Evolutionary conservation across 2,329 filamentous ascomycete species (phyloP), one percentile per base, ranked within the genome.

Genomic region (Fusarium oxysporum): DNA sequence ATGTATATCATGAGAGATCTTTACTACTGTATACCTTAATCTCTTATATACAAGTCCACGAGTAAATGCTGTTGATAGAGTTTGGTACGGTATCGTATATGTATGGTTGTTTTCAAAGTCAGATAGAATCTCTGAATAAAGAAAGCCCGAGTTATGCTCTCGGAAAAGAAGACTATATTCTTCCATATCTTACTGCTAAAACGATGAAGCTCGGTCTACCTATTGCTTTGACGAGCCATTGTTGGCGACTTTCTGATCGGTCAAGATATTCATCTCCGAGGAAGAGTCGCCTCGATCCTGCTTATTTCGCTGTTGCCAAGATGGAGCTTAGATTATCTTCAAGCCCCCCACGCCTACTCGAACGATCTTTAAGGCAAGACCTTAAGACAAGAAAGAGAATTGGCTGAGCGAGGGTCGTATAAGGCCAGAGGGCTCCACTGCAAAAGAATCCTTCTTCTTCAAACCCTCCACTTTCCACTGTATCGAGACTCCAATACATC

Each of bases 191-290:
- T 12, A 17, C 33, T 28, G 8, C 12, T 5, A 13, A 35, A 35
- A 19, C 9, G 2, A 16, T 16, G 14, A 50, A 4, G 4, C 14
- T 16, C 2, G 19, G 5, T 32, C 30, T 21, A 17, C 7, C 1
- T 37, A 11, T 35, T 53, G 17, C 7, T 17, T 19, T n/a, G 28
- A 8, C 16, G 10, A 23, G 32, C 12, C 6, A 43, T 8, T 12
- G 12, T 28, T 32, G 23, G 23, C 4, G 3, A 13, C 23, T 47
- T 33, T 44, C 30, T 62, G 53, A 56, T 56, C 38, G 23, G 19
- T 41, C 48, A 47, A 40, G 62, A 62, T 56, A 40, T 48, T 57
- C 54, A 61, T 61, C 25, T 48, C 43, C 48, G 43, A 45, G 35
- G 11, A 40, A n/a, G 13, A 17, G 32, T n/a, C 4, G 12, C 23